Percentiles rank a stretch among this genome's conserved stretches.
These are phyloP conservation scores for Rhododendron simsii DNA, from an alignment of 148 eudicot genomes.

Conservation along the genomic window DNA sequence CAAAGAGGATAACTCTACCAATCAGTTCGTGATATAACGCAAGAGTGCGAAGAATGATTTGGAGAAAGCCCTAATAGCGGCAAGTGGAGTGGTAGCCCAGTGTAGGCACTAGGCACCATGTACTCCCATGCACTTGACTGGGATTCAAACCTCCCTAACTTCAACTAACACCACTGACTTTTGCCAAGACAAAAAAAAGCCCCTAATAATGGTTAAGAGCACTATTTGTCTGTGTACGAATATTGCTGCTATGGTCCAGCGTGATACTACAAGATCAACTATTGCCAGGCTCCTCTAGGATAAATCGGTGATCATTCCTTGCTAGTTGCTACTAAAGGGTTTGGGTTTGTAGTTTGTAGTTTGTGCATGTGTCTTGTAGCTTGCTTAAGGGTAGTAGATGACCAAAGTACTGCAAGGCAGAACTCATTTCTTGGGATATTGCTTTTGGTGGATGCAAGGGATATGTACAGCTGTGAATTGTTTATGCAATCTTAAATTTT, in stretches of 20 bases:
- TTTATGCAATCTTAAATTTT: not conserved
- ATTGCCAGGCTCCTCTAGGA: not conserved
- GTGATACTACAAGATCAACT: not conserved
- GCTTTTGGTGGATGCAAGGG: not conserved
- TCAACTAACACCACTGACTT: not conserved
- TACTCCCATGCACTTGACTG: not conserved
- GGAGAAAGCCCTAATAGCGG: not conserved
- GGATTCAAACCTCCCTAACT: not conserved
- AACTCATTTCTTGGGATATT: not conserved
- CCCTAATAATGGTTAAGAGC: not conserved
- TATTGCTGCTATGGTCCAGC: not conserved
- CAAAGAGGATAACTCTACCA: not conserved
- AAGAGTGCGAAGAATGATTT: not conserved
- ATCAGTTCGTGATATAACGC: not conserved
- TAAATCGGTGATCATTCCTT: not conserved
- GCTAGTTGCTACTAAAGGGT: not conserved
- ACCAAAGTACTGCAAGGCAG: not conserved
- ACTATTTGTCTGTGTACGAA: not conserved
- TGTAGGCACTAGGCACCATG: not conserved
- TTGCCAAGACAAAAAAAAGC: not conserved
- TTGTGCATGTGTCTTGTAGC: not conserved
- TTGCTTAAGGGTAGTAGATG: constrained; percentile 5
- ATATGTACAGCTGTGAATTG: not conserved
- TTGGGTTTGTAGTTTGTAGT: not conserved
- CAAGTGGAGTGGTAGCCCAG: not conserved